Base-by-base conservation (phyloP, 345 rosid species). In the Citrus medica region DNA sequence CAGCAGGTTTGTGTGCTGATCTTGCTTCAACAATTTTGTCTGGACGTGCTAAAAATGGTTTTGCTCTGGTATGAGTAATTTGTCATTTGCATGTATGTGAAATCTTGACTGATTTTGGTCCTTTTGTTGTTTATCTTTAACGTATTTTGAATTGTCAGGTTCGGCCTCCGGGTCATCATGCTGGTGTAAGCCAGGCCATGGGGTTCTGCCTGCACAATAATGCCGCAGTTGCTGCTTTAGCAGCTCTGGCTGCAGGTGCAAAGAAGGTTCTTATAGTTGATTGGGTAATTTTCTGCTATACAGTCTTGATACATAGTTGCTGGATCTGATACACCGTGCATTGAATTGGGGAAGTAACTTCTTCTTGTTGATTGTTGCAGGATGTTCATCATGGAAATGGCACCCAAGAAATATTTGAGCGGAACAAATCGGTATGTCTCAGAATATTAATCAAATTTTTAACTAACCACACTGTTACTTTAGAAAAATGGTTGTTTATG, bases 321-420 rank as follows among this genome's bases (percentile, higher is more conserved):
- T 33, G 51, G 60, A 28, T 60, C 16, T 62, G 53, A 78, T 69
- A 40, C 9, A 24, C 25, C 33, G 35, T 32, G 56, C 40, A 40
- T 17, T 46, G 58, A 38, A 28, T 73, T 9, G 55, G 42, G 40
- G 19, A 40, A 13, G 21, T 22, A 67, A 12, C 32, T 32, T 37
- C 28, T 37, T 63, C 28, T 37, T n/a, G 33, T 73, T 78, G 63
- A 63, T 79, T 76, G 70, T 83, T 83, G 74, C 89, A 96, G 99
- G 98, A 96, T 86, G 99, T 96, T 70, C 98, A 96, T 87, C 98
- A 94, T 90, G 98, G 98, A 84, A 96, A 96, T 88, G 98, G 98
- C 64, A 92, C 98, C 13, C 99, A 94, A 88, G 98, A 96, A 84
- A 92, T 96, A 78, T 94, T 96, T 83, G 92, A 92, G 65, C 87